Percentiles rank a stretch among this genome's conserved stretches.
Conservation (phyloP, 2,329 filamentous ascomycete species). For the Verticillium albo-atrum region DNA sequence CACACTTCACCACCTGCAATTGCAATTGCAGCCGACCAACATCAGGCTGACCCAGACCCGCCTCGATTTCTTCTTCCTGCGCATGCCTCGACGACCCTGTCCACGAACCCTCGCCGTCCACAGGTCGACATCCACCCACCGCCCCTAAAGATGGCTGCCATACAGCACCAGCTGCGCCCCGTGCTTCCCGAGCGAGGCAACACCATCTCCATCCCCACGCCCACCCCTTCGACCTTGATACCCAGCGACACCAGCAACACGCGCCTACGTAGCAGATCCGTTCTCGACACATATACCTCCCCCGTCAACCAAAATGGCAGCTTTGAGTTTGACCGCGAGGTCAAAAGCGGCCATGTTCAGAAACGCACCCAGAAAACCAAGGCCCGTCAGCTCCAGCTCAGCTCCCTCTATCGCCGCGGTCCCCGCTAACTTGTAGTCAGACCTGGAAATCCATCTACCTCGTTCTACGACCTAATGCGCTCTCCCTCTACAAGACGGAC, state of each 20-base stretch:
- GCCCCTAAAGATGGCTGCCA: background rate
- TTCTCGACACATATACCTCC: constrained; percentile 61
- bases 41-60: background rate
- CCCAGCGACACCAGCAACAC: constrained; percentile 16
- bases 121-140: background rate
- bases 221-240: constrained; percentile 5
- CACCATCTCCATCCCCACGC: constrained; percentile 16
- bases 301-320: constrained; percentile 92
- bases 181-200: constrained; percentile 6
- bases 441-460: constrained; percentile 88
- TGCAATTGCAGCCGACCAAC: background rate
- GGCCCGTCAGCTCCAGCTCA: constrained; percentile 40
- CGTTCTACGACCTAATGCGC: constrained; percentile 81
- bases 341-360: constrained; percentile 82
- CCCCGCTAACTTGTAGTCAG: constrained; percentile 33
- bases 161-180: constrained; percentile 4
- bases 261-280: constrained; percentile 33
- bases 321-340: constrained; percentile 90
- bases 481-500: constrained; percentile 90
- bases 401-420: background rate
- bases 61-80: background rate
- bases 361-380: constrained; percentile 94
- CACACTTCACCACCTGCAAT: background rate
- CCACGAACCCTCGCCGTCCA: background rate
- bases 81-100: background rate